Base-by-base conservation (phyloP, 176 grass and related monocot species). In the Ensete ventricosum region DNA sequence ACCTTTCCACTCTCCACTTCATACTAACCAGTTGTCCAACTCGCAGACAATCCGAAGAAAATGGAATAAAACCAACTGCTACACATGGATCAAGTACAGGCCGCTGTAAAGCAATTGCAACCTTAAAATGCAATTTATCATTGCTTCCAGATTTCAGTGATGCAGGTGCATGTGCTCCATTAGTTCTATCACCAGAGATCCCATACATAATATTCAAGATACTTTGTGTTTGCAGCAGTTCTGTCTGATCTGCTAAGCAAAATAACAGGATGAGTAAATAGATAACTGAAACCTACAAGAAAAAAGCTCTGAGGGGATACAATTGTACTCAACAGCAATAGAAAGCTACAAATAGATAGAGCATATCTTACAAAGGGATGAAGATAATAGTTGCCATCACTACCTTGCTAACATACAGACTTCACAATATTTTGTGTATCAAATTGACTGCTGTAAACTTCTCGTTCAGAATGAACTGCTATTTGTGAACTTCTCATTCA, bases 41-140 rank as follows among this genome's bases (percentile, higher is more conserved):
- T 79, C 91, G 88, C 20, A 99, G 69, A 82, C 82, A 91, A 54
- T 95, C 84, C 1, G 88, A 86, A 73, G 88, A 99, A 78, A 99
- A 99, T 49, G 96, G 96, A 85, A 99, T 86, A 84, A 95, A 95
- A 53, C 96, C 96, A 86, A 99, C 88, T 71, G 96, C 96, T 14
- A 99, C 50, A 73, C 84, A 94, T 54, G 96, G 96, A 84, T 99
- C 88, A 22, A 99, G 88, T 72, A 99, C 84, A 77, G 96, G 96
- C 43, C 88, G 84, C 76, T 99, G 89, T 75, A 99, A 73, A 72
- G 74, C 86, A 69, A 99, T 76, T 17, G 79, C 78, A 63, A 86
- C 84, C 72, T 95, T 99, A 55, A 99, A 95, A 17, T 86, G 26
- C 21, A 94, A 74, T 22, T 89, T 84, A 72, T 71, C 86, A 84